Conservation (phyloP, 2,329 filamentous ascomycete genomes). For the Ophiostoma tasmaniense region DNA sequence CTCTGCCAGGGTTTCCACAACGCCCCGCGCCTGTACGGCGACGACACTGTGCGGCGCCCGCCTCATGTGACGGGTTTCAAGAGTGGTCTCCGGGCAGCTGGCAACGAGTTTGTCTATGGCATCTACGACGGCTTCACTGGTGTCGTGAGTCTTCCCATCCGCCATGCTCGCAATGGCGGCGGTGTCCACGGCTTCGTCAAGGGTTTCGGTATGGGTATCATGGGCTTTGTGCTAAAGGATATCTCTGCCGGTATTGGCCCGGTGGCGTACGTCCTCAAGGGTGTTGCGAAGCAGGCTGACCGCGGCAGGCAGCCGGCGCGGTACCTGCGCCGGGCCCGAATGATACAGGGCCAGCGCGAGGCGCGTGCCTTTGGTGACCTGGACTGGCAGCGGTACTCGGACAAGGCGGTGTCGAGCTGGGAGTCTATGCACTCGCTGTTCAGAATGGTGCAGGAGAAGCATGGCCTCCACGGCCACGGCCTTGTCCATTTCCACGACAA, state of each 20-base stretch:
- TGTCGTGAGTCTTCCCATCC: slow-evolving; percentile 49
- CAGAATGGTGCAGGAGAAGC: slow-evolving; percentile 31
- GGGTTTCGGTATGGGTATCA: slow-evolving; percentile 55
- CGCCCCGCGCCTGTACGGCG: slow-evolving; percentile 60
- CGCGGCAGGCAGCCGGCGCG: slow-evolving; percentile 44
- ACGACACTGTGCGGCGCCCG: slow-evolving; percentile 57
- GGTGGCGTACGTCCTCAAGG: slow-evolving; percentile 55
- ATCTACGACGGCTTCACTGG: slow-evolving; percentile 59
- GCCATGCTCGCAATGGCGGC: slow-evolving; percentile 48
- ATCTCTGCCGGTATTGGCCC: slow-evolving; percentile 53
- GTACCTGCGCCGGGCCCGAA: slow-evolving; percentile 48
- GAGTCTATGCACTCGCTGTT: slow-evolving; percentile 34
- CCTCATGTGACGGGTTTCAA: slow-evolving; percentile 56
- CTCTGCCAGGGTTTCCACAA: slow-evolving; percentile 64
- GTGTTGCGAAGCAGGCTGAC: slow-evolving; percentile 50
- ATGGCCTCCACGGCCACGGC: slow-evolving; percentile 22
- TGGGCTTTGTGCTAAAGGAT: slow-evolving; percentile 56
- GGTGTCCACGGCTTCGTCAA: slow-evolving; percentile 35
- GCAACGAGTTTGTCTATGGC: slow-evolving; percentile 53
- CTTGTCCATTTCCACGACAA: slow-evolving; percentile 21
- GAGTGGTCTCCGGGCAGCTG: slow-evolving; percentile 53
- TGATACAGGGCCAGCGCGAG: slow-evolving; percentile 49
- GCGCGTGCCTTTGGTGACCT: slow-evolving; percentile 27
- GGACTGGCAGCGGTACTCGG: slow-evolving; percentile 25
- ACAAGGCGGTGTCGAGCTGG: slow-evolving; percentile 36